Base-by-base conservation (phyloP, 2,329 filamentous ascomycete genomes). In the Polytolypa hystricis region DNA sequence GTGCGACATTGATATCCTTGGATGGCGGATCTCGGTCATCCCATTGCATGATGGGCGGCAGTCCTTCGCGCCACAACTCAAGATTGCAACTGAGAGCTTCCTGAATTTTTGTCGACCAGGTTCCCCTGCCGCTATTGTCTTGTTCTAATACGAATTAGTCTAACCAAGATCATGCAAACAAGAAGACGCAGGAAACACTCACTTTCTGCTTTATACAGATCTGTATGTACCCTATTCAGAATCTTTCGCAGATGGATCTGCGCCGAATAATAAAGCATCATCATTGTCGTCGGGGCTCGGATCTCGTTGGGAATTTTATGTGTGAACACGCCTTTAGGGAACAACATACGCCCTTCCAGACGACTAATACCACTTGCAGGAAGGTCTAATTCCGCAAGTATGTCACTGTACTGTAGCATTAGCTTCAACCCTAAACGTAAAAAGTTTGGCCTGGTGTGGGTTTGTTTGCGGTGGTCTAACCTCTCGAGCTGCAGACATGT, bases 401-500 rank as follows among this genome's bases (percentile, higher is more conserved):
- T 84, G 56, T 96, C 89, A 58, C 86, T 86, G 39, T 11, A 30
- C 18, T 10, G 3, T 9, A 37, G 45, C 37, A 16, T 37, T 7
- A 37, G 36, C 41, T 33, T 33, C 8, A 29, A 34, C 9, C 17
- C 12, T 23, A 23, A 5, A 2, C 21, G 18, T 15, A 20, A 12
- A 16, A 10, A 30, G 3, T n/a, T n/a, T n/a, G n/a, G n/a, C n/a
- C n/a, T n/a, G n/a, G n/a, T n/a, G n/a, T n/a, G n/a, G n/a, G n/a
- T n/a, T n/a, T 12, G 28, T 33, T 18, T 8, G 19, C 14, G 21
- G 19, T n/a, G 7, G 16, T 9, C 59, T 47, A 58, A 84, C 81
- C 80, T 94, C 60, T 96, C 89, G 8, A 96, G 69, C 53, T 96
- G 89, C 44, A 95, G 65, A 54, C 84, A 93, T 5, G 87, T 91